Conservation (phyloP, 306 rosid species). For the Gleditsia sinensis region DNA sequence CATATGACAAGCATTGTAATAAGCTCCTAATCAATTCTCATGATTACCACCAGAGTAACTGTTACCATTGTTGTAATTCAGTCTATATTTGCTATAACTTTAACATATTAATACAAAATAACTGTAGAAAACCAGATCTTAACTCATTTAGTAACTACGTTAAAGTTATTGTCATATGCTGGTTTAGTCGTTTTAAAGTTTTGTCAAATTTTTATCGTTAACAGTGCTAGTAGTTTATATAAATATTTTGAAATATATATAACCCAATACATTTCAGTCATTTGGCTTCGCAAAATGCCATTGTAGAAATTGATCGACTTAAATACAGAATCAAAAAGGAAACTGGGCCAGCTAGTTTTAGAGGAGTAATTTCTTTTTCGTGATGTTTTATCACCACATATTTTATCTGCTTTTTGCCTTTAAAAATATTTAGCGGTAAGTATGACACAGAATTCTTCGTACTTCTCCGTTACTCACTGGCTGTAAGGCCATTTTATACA, state of each 20-base stretch:
- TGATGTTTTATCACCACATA: not conserved
- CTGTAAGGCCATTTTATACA: constrained; percentile 84
- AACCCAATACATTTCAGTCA: too few relatives aligned
- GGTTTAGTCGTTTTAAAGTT: too few relatives aligned
- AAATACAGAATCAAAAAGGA: constrained; percentile 85
- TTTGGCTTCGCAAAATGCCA: too few relatives aligned
- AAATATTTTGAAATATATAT: too few relatives aligned
- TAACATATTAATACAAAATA: not conserved
- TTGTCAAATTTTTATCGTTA: too few relatives aligned
- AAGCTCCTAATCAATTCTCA: not conserved
- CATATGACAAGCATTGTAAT: not conserved
- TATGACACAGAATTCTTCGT: constrained; percentile 86
- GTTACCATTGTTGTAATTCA: not conserved
- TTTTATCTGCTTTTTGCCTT: not conserved
- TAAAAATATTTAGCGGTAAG: constrained; percentile 37
- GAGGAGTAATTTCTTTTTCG: constrained; percentile 56
- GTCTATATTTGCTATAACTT: too few relatives aligned
- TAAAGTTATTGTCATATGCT: not conserved
- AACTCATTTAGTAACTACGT: not conserved
- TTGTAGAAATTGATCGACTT: constrained; percentile 79
- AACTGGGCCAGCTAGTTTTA: constrained; percentile 71
- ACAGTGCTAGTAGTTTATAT: too few relatives aligned
- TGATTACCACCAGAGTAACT: not conserved
- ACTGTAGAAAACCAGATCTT: not conserved
- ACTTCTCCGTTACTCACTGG: constrained; percentile 78